Percentiles rank a stretch among this genome's conserved stretches.
Conservation (phyloP, 352 stramenopile species). For the Phytophthora litchii region DNA sequence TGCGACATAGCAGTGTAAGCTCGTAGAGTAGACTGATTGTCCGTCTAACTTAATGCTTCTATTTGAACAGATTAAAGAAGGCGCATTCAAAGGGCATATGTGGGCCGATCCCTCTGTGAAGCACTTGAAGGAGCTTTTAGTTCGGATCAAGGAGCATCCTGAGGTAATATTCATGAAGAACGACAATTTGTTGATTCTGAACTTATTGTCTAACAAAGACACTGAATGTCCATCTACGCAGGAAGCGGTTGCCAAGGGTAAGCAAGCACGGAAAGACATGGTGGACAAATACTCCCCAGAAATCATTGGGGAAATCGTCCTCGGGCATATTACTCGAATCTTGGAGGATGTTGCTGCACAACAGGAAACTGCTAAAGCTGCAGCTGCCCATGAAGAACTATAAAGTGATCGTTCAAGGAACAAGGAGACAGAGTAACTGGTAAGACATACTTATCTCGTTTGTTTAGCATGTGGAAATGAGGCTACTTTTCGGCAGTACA, state of each 20-base stretch:
- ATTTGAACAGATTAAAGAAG: constrained; percentile 66
- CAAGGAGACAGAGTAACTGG: neutral
- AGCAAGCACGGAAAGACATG: constrained; percentile 81
- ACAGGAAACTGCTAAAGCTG: constrained; percentile 15
- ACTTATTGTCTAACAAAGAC: neutral
- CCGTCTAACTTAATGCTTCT: constrained; percentile 3
- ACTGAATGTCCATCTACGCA: constrained; percentile 15
- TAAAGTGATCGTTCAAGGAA: constrained; percentile 26
- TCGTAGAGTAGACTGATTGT: neutral
- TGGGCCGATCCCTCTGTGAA: constrained; percentile 87
- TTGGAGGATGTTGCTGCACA: constrained; percentile 43
- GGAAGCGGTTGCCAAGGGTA: constrained; percentile 71
- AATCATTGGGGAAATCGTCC: constrained; percentile 72
- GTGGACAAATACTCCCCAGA: constrained; percentile 81
- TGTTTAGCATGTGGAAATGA: neutral
- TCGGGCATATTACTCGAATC: constrained; percentile 69
- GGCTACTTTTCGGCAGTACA: constrained; percentile 30
- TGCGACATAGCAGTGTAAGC: neutral
- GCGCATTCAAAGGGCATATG: constrained; percentile 77
- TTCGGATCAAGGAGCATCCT: constrained; percentile 58
- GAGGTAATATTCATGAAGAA: constrained; percentile 36
- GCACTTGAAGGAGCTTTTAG: constrained; percentile 75
- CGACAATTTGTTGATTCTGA: neutral
- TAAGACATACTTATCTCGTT: neutral
- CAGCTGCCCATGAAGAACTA: constrained; percentile 57